Conservation (phyloP, 805 yeast species). For the Metschnikowia amazonensis region DNA sequence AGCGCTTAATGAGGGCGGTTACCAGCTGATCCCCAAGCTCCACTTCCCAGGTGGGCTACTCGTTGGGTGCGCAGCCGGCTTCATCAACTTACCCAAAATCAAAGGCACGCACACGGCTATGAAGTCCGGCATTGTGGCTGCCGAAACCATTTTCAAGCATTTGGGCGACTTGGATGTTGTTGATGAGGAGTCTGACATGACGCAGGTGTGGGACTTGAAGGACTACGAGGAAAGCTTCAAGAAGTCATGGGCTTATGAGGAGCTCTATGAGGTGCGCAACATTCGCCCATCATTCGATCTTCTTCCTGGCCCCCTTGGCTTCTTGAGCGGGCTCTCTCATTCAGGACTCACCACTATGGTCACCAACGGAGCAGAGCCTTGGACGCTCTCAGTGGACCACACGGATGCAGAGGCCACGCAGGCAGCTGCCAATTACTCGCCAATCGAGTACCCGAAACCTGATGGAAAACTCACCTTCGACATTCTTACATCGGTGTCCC, state of each 20-base stretch:
- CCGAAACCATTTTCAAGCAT: constrained; percentile 64
- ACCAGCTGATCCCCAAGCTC: constrained; percentile 85
- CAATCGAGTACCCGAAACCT: constrained; percentile 91
- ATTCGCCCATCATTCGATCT: constrained; percentile 86
- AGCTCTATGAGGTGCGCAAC: constrained; percentile 80
- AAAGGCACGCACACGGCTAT: constrained; percentile 98
- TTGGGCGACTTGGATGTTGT: constrained; percentile 43
- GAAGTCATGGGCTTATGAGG: constrained; percentile 82
- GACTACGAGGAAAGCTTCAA: constrained; percentile 63
- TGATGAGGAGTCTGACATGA: constrained; percentile 40
- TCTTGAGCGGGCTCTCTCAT: constrained; percentile 75
- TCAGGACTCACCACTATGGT: constrained; percentile 82
- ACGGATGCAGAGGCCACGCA: constrained; percentile 74
- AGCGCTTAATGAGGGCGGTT: constrained; percentile 96
- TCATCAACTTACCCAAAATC: constrained; percentile 94
- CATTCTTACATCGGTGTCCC: constrained; percentile 85
- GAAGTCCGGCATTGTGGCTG: constrained; percentile 94
- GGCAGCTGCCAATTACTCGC: constrained; percentile 59
- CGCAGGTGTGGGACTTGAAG: constrained; percentile 46
- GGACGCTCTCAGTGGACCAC: constrained; percentile 71
- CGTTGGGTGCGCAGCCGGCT: constrained; percentile 95
- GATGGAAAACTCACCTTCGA: constrained; percentile 93
- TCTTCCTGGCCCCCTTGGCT: constrained; percentile 49
- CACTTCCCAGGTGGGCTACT: constrained; percentile 95
- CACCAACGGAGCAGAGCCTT: constrained; percentile 76